Evolutionary conservation across 2,329 filamentous ascomycete species (phyloP).

Genomic region (Neoarthrinium moseri): DNA sequence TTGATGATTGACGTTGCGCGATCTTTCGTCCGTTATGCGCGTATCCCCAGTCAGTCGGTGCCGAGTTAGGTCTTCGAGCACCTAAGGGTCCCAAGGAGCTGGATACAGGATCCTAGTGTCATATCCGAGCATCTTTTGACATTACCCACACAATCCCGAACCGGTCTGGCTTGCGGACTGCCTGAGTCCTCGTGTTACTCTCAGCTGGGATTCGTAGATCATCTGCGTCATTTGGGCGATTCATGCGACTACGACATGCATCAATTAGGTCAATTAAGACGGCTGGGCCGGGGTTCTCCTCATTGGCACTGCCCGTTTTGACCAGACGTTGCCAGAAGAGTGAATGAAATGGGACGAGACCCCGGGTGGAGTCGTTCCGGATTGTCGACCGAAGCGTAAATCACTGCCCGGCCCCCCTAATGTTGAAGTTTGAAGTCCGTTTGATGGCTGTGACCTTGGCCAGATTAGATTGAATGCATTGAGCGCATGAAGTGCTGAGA

Average conservation of each 20-base stretch:
- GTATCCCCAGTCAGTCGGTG: no score
- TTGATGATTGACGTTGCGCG: no score
- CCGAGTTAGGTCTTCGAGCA: no score
- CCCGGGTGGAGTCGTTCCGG: background rate
- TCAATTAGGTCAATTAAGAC: background rate
- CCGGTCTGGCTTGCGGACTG: background rate
- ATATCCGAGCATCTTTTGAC: no score
- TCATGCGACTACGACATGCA: constrained; percentile 2
- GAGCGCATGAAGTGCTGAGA: constrained; percentile 1
- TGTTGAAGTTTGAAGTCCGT: no score
- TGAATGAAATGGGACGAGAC: background rate
- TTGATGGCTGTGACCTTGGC: background rate
- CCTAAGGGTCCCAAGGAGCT: no score
- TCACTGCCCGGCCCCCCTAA: no score
- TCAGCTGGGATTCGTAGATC: background rate
- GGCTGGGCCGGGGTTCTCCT: background rate
- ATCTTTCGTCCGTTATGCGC: no score
- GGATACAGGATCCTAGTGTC: no score
- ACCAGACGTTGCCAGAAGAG: background rate
- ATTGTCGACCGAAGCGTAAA: no score
- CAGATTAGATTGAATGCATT: background rate
- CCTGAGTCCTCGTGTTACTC: background rate
- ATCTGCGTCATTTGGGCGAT: constrained; percentile 7
- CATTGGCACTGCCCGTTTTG: constrained; percentile 2
- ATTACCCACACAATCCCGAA: constrained; percentile 4